Percentiles rank a stretch among this genome's conserved stretches.
phyloP scores from a whole-genome alignment of 371 early-diverging fungal genomes.

The Mucor lusitanicus region DNA sequence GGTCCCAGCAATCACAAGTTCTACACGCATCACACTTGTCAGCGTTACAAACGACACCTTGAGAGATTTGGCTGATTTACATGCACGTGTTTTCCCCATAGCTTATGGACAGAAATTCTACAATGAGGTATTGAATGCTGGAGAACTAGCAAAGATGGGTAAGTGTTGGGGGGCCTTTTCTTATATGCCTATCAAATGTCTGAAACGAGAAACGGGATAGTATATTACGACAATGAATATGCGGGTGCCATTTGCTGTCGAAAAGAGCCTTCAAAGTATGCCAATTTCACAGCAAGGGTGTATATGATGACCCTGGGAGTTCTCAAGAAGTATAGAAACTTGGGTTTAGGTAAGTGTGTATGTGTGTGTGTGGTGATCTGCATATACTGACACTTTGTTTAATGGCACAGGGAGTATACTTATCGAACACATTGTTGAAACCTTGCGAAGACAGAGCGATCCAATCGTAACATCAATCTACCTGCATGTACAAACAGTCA shows the following conservation, averaged over 20 bases:
- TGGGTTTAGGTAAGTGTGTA: slow-evolving; percentile 24
- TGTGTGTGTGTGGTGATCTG: background rate
- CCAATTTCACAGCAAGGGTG: slow-evolving; percentile 17
- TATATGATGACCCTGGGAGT: slow-evolving; percentile 33
- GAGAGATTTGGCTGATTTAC: slow-evolving; percentile 13
- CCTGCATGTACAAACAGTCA: slow-evolving; percentile 28
- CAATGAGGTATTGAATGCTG: slow-evolving; percentile 22
- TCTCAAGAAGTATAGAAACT: slow-evolving; percentile 13
- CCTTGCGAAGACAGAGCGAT: slow-evolving; percentile 7
- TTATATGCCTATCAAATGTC: background rate
- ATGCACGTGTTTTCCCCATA: slow-evolving; percentile 23
- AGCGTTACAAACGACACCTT: slow-evolving; percentile 19
- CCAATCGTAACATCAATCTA: slow-evolving; percentile 23
- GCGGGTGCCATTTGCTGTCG: slow-evolving; percentile 31
- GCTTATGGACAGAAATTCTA: slow-evolving; percentile 23
- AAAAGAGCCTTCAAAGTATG: slow-evolving; percentile 10
- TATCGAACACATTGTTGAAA: slow-evolving; percentile 17
- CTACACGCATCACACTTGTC: slow-evolving; percentile 16
- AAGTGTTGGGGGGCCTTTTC: too few species aligned
- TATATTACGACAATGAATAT: slow-evolving; percentile 20
- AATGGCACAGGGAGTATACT: slow-evolving; percentile 13
- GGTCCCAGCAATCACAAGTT: slow-evolving; percentile 9
- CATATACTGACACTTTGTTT: background rate
- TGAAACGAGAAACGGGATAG: slow-evolving; percentile 6
- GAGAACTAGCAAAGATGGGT: slow-evolving; percentile 25